These are phyloP conservation scores for Mucor indicus DNA, from an alignment of 371 early-diverging fungal genomes.

Conservation along the genomic window DNA sequence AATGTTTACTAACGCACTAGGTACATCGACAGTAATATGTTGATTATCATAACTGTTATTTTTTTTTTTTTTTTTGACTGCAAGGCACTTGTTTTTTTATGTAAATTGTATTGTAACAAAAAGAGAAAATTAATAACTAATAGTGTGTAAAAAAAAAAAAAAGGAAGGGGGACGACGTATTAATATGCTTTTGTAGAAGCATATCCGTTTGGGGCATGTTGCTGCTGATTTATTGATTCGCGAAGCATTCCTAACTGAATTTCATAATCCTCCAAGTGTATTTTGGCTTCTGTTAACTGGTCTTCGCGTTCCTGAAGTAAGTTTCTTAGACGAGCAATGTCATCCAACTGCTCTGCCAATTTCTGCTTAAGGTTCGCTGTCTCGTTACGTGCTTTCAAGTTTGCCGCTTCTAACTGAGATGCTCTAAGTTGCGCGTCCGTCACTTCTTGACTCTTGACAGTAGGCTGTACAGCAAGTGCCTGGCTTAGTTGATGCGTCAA, in stretches of 20 bases:
- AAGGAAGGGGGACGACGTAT: no score
- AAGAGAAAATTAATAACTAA: no score
- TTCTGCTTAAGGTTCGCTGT: conserved; percentile 48
- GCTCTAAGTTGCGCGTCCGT: conserved; percentile 56
- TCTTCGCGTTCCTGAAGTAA: conserved; percentile 49
- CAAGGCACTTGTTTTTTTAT: no score
- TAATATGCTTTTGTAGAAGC: no score
- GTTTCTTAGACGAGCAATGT: conserved; percentile 42
- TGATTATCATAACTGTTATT: no score
- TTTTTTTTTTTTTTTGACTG: no score
- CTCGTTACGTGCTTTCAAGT: conserved; percentile 58
- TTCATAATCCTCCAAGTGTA: conserved; percentile 58
- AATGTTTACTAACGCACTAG: no score
- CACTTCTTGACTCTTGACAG: conserved; percentile 27
- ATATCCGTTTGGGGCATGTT: no score
- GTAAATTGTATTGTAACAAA: no score
- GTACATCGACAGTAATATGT: no score
- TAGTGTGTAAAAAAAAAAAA: no score
- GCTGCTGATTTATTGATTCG: no score
- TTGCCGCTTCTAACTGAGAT: conserved; percentile 55
- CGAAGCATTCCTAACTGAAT: conserved; percentile 61
- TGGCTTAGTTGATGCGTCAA: conserved; percentile 49
- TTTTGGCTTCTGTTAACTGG: conserved; percentile 41
- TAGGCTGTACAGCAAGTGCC: conserved; percentile 12
- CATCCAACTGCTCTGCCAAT: conserved; percentile 56